These are phyloP conservation scores for Cubamyces lactineus DNA, from an alignment of 768 basidiomycete genomes.

Conservation along the genomic window DNA sequence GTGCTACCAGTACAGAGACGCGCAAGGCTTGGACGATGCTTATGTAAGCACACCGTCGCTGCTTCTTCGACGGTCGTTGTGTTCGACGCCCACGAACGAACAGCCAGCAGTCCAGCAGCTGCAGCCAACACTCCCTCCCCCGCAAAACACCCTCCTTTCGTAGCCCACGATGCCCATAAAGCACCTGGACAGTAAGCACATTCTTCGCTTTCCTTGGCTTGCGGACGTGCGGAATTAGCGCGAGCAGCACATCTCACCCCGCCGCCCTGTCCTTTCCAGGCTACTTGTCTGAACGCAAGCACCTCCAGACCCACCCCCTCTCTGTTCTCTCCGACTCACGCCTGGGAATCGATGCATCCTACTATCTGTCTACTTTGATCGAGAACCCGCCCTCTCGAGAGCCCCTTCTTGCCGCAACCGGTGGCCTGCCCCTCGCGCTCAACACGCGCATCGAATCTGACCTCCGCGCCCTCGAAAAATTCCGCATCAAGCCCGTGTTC, in stretches of 20 bases:
- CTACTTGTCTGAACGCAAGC: conserved; percentile 87
- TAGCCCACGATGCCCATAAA: conserved; percentile 73
- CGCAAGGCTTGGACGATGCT: conserved; percentile 1
- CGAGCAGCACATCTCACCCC: conserved; percentile 10
- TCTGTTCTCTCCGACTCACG: conserved; percentile 86
- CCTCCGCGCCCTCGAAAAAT: conserved; percentile 85
- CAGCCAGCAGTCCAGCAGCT: conserved; percentile 4
- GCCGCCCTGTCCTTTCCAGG: conserved; percentile 44
- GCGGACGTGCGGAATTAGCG: not conserved
- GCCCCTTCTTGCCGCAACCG: conserved; percentile 91
- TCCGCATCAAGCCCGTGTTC: conserved; percentile 97
- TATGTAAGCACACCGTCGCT: conserved; percentile 21
- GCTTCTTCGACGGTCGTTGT: conserved; percentile 16
- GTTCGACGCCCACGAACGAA: conserved; percentile 6
- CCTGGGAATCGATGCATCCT: conserved; percentile 94
- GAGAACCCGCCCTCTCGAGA: conserved; percentile 81
- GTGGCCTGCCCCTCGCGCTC: conserved; percentile 90
- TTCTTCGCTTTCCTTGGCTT: conserved; percentile 16
- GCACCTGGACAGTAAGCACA: conserved; percentile 73
- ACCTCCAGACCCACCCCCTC: conserved; percentile 80
- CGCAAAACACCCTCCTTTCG: conserved; percentile 11
- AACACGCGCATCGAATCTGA: conserved; percentile 89
- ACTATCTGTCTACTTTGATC: conserved; percentile 81
- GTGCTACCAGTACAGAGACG: not conserved
- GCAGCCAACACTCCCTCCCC: not conserved